Percentiles rank a stretch among this genome's conserved stretches.
Evolutionary conservation across 768 basidiomycete genomes (phyloP).

Genomic region (Hericium erinaceus): DNA sequence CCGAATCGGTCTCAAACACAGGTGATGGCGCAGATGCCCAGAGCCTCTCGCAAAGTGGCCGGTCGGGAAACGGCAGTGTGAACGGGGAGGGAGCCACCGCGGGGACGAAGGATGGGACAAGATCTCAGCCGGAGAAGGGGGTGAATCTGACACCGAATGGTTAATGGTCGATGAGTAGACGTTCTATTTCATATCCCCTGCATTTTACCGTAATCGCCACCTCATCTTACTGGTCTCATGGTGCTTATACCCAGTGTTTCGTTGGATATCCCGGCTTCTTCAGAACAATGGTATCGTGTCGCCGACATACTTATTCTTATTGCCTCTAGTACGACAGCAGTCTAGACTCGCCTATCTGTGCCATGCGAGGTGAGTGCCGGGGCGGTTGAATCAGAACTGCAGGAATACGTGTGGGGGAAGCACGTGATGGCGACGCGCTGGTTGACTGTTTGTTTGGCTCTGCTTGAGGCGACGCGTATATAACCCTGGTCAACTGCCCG

Average conservation of each 20-base stretch:
- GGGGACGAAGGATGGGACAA: conserved; percentile 63
- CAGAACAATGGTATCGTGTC: neutral
- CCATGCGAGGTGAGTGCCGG: neutral
- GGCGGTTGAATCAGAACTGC: neutral
- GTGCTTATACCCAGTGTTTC: neutral
- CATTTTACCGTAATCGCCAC: neutral
- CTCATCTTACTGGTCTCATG: neutral
- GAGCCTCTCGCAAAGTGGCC: conserved; percentile 15
- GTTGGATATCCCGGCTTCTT: neutral
- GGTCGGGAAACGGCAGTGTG: conserved; percentile 67
- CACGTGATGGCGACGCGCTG: conserved; percentile 9
- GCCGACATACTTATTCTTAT: no score
- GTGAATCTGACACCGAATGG: conserved; percentile 91
- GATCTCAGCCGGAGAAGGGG: conserved; percentile 58
- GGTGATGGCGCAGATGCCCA: conserved; percentile 20
- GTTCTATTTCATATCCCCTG: neutral
- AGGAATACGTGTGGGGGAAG: neutral
- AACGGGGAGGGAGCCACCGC: conserved; percentile 35
- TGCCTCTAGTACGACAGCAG: neutral
- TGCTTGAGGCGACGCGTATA: conserved; percentile 6
- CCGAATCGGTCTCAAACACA: conserved; percentile 15
- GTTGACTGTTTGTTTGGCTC: conserved; percentile 11
- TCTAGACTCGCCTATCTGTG: neutral
- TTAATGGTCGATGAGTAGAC: conserved; percentile 43
- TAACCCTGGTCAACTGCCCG: conserved; percentile 1